Evolutionary conservation across 345 rosid species (phyloP).

Genomic region (Trapa incisa): DNA sequence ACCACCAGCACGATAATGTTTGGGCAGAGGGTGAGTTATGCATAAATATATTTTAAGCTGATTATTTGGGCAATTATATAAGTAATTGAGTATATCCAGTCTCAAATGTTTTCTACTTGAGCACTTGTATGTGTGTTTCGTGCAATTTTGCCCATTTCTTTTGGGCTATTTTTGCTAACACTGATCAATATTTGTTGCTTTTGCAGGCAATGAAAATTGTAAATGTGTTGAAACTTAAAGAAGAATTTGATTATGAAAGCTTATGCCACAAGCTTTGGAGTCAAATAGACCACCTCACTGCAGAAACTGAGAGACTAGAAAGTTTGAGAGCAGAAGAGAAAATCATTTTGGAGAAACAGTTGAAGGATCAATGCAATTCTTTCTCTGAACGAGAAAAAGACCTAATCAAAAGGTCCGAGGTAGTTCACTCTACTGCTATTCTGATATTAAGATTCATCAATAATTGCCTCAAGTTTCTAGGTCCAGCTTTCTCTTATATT

Average conservation of each 20-base stretch:
- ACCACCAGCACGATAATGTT: constrained; percentile 88
- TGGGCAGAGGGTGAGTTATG: constrained; percentile 73
- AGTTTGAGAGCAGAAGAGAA: constrained; percentile 53
- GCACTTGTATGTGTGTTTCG: background rate
- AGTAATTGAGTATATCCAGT: background rate
- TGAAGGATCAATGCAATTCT: constrained; percentile 39
- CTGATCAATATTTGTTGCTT: constrained; percentile 6
- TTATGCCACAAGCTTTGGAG: constrained; percentile 70
- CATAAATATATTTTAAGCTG: background rate
- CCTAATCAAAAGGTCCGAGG: constrained; percentile 64
- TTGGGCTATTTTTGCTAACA: background rate
- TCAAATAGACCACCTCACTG: constrained; percentile 75
- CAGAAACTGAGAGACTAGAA: constrained; percentile 74
- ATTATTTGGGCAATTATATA: background rate
- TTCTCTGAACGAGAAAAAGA: constrained; percentile 36
- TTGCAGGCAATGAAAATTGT: constrained; percentile 92
- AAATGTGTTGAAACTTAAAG: constrained; percentile 84
- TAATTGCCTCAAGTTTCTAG: background rate
- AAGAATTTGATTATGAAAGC: constrained; percentile 90
- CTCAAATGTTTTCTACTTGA: too few relatives aligned
- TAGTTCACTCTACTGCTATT: constrained; percentile 31
- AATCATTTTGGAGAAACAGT: constrained; percentile 36
- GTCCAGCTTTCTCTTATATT: constrained; percentile 7
- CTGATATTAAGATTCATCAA: constrained; percentile 6
- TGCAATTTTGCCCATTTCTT: background rate